Evolutionary conservation across 2,329 filamentous ascomycete genomes (phyloP).

Genomic region (Curvularia verruculosa): DNA sequence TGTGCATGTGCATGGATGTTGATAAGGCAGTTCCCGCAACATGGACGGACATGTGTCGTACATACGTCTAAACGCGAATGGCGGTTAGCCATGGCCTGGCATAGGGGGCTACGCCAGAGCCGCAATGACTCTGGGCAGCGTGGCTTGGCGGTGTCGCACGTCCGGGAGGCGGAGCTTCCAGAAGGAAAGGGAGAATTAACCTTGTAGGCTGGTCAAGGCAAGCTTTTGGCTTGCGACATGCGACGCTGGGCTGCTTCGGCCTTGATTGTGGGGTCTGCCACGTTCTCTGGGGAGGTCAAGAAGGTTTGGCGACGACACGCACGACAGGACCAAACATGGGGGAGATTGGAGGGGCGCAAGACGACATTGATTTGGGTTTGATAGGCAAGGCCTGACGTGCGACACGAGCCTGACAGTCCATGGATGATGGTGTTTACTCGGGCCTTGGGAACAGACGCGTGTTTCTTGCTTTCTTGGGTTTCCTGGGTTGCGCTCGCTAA

Average conservation of each 20-base stretch:
- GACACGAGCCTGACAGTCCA: neutral
- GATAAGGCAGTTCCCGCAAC: conserved; percentile 7
- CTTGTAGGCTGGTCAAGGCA: conserved; percentile 14
- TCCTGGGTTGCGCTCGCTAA: conserved; percentile 13
- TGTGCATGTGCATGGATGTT: conserved; percentile 4
- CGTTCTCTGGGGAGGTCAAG: conserved; percentile 10
- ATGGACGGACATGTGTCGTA: conserved; percentile 4
- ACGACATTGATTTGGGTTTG: neutral
- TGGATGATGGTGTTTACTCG: neutral
- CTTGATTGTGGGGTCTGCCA: conserved; percentile 10
- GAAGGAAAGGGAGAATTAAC: conserved; percentile 5
- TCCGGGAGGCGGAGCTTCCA: neutral
- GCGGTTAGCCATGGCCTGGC: neutral
- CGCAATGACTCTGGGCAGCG: conserved; percentile 2
- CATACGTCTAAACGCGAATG: neutral
- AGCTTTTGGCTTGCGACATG: conserved; percentile 4
- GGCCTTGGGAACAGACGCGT: neutral
- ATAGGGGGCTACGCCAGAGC: conserved; percentile 12
- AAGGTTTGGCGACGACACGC: conserved; percentile 1
- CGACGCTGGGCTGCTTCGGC: conserved; percentile 11
- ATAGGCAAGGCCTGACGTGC: neutral
- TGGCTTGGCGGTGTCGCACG: conserved; percentile 16
- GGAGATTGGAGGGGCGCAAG: conserved; percentile 3
- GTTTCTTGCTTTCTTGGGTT: conserved; percentile 5
- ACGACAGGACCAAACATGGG: neutral